phyloP scores from a whole-genome alignment of 1,284 basidiomycete genomes.

The Phylloboletellus chloephorus region DNA sequence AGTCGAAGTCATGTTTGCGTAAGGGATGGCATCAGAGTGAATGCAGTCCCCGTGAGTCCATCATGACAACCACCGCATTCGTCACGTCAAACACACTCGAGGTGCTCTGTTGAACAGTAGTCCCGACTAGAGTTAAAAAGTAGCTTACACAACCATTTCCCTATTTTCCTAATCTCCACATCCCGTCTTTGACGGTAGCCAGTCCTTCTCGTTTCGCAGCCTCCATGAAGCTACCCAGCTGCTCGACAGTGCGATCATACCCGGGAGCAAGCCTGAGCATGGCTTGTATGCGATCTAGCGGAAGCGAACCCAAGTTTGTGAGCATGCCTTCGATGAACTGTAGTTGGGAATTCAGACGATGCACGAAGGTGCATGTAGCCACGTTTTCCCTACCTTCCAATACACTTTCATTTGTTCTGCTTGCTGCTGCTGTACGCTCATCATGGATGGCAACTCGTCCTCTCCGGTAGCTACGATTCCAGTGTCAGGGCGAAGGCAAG shows the following conservation, averaged over 20 bases:
- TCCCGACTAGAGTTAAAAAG: background rate
- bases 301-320: conserved; percentile 70
- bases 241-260: conserved; percentile 73
- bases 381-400: conserved; percentile 65
- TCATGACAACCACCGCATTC: too few species aligned
- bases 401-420: conserved; percentile 80
- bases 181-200: conserved; percentile 64
- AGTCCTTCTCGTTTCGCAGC: conserved; percentile 71
- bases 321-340: conserved; percentile 84
- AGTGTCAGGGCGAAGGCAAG: conserved; percentile 6
- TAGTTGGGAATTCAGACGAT: conserved; percentile 8
- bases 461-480: conserved; percentile 23
- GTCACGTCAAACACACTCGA: background rate
- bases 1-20: too few species aligned
- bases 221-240: conserved; percentile 73
- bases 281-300: conserved; percentile 72
- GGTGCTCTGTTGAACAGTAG: background rate
- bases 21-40: too few species aligned
- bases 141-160: background rate
- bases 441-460: conserved; percentile 48
- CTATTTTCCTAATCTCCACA: conserved; percentile 59
- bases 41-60: too few species aligned
- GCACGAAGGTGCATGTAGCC: background rate
- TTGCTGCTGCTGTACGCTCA: conserved; percentile 67
- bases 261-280: conserved; percentile 78